These are phyloP conservation scores for Pythium volutum DNA, from an alignment of 352 stramenopile genomes.

Conservation along the genomic window DNA sequence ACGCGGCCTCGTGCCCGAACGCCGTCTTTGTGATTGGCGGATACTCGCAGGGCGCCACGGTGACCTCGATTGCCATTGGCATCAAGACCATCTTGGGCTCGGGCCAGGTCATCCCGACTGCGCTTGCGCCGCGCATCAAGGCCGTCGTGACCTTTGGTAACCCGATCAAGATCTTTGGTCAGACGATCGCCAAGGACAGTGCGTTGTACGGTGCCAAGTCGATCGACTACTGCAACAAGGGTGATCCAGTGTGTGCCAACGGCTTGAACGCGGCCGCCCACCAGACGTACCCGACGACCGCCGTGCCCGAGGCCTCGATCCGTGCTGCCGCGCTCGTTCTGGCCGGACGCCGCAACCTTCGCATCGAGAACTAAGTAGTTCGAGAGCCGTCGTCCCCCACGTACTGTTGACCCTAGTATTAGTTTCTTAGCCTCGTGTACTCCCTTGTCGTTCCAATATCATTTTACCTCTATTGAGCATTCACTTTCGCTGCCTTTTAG, in stretches of 20 bases:
- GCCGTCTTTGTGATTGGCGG: slow-evolving; percentile 7
- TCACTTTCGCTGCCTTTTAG: too few relatives aligned
- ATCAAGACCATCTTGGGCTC: slow-evolving; percentile 27
- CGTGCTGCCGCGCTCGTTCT: neutral
- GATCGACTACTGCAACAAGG: slow-evolving; percentile 16
- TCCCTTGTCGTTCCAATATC: too few relatives aligned
- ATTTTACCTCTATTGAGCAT: too few relatives aligned
- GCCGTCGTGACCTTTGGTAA: slow-evolving; percentile 24
- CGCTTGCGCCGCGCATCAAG: slow-evolving; percentile 4
- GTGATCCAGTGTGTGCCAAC: slow-evolving; percentile 13
- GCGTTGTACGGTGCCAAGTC: slow-evolving; percentile 10
- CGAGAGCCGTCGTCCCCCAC: too few relatives aligned
- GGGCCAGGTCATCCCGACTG: slow-evolving; percentile 21
- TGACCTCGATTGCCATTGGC: slow-evolving; percentile 31
- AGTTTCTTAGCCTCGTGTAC: too few relatives aligned
- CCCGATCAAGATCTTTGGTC: slow-evolving; percentile 4
- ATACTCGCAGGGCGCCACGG: slow-evolving; percentile 20
- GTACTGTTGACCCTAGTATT: too few relatives aligned
- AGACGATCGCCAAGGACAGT: slow-evolving; percentile 11
- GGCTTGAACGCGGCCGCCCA: slow-evolving; percentile 7
- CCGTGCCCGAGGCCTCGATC: neutral
- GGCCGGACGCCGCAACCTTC: neutral
- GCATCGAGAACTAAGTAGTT: neutral
- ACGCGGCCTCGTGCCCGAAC: slow-evolving; percentile 30
- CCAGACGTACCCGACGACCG: slow-evolving; percentile 2